phyloP scores from a whole-genome alignment of 306 rosid genomes.

The Vigna reflexopilosa region DNA sequence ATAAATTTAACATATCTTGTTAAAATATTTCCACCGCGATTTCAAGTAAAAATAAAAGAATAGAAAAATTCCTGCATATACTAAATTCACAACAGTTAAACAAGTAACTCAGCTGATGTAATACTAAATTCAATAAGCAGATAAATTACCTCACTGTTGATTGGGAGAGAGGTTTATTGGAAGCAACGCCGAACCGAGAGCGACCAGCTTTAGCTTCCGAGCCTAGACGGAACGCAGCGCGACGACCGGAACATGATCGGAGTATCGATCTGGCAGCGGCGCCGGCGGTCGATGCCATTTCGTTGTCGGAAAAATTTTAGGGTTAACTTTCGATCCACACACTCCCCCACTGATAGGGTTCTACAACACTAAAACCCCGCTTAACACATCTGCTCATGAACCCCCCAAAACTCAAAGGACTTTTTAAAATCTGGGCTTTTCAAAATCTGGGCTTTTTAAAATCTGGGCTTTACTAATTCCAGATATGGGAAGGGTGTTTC shows the following conservation, averaged over 20 bases:
- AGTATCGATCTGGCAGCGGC: slow-evolving; percentile 64
- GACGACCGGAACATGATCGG: slow-evolving; percentile 65
- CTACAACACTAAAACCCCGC: slow-evolving; percentile 39
- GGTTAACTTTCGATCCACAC: slow-evolving; percentile 4
- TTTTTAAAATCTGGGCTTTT: background rate
- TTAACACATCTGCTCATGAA: background rate
- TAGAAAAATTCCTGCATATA: background rate
- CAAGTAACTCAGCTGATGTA: background rate
- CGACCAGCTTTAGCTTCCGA: slow-evolving; percentile 65
- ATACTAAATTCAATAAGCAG: background rate
- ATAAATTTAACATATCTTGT: background rate
- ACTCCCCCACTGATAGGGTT: slow-evolving; percentile 24
- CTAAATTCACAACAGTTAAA: background rate
- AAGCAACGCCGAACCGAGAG: slow-evolving; percentile 59
- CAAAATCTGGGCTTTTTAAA: background rate
- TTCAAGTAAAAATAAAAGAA: background rate
- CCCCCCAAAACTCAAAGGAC: background rate
- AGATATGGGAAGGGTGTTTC: background rate
- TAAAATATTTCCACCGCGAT: background rate
- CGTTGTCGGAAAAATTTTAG: slow-evolving; percentile 33
- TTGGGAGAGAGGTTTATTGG: slow-evolving; percentile 59
- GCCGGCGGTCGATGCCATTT: slow-evolving; percentile 75
- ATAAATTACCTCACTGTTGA: slow-evolving; percentile 58
- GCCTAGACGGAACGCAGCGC: slow-evolving; percentile 58
- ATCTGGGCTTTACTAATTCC: background rate